Conservation (phyloP, 148 eudicot species). For the Vaccinium corymbosum region DNA sequence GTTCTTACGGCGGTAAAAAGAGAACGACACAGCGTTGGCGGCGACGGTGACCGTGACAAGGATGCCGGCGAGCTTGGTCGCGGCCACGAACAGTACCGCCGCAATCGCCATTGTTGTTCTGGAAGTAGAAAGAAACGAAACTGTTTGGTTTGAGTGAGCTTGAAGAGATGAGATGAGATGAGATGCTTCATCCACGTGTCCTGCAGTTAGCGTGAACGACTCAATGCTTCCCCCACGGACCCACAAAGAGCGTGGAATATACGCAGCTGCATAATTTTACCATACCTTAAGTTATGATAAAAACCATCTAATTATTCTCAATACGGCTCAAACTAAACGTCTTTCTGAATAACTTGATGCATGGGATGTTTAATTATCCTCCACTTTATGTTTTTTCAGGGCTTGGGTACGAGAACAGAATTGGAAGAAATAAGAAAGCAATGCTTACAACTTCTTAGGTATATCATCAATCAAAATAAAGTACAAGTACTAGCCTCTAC, state of each 20-base stretch:
- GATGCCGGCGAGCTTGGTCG: constrained; percentile 82
- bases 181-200: not conserved
- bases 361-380: too few relatives aligned
- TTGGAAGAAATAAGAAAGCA: too few relatives aligned
- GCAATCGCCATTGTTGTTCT: constrained; percentile 37
- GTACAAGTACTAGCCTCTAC: too few relatives aligned
- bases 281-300: too few relatives aligned
- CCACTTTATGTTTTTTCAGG: too few relatives aligned
- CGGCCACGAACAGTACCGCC: constrained; percentile 45
- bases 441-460: too few relatives aligned
- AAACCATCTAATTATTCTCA: not conserved
- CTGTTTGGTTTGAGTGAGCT: not conserved
- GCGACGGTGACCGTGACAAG: constrained; percentile 60
- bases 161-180: not conserved
- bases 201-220: not conserved
- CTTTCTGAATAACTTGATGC: too few relatives aligned
- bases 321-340: not conserved
- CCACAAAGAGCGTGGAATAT: not conserved
- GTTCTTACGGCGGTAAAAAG: constrained; percentile 66
- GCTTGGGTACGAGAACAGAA: too few relatives aligned
- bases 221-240: not conserved
- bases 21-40: constrained; percentile 68
- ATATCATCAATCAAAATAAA: too few relatives aligned
- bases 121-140: not conserved
- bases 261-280: not conserved